phyloP scores from a whole-genome alignment of 352 stramenopile species.

The Pythium aristosporum region DNA sequence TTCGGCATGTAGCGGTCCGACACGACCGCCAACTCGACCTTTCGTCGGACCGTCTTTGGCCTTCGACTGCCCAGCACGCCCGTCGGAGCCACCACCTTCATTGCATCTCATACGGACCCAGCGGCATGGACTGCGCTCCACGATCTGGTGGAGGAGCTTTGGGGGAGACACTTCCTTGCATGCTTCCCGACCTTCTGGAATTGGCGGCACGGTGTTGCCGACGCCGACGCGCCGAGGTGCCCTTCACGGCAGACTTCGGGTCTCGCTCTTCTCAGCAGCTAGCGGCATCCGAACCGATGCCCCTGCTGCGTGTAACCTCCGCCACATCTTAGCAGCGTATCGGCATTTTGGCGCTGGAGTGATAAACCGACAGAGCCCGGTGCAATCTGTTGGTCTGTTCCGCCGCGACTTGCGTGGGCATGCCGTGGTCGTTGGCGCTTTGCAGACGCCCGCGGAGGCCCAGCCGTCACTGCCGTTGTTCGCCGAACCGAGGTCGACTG shows the following conservation, averaged over 20 bases:
- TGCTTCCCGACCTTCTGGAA: neutral
- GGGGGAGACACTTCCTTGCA: neutral
- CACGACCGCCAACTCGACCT: neutral
- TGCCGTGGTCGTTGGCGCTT: conserved; percentile 35
- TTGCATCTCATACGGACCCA: neutral
- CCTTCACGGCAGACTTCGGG: neutral
- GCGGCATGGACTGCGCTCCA: neutral
- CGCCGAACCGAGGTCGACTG: conserved; percentile 44
- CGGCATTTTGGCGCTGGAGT: too few relatives aligned
- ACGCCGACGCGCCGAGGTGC: neutral
- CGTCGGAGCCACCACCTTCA: neutral
- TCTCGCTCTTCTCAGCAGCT: neutral
- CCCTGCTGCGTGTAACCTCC: neutral
- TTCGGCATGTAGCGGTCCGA: neutral
- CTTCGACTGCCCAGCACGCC: neutral
- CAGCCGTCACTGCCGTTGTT: conserved; percentile 69
- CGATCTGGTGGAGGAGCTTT: neutral
- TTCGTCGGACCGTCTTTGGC: neutral
- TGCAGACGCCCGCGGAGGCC: too few relatives aligned
- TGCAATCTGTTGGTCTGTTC: conserved; percentile 36
- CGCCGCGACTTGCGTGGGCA: conserved; percentile 34
- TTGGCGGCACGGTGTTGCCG: neutral
- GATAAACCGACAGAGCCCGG: too few relatives aligned
- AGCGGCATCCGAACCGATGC: too few relatives aligned
- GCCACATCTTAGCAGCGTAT: neutral